Percentiles rank a stretch among this genome's conserved stretches.
These are phyloP conservation scores for Fusarium sp. DNA, from an alignment of 2,329 filamentous ascomycete genomes.

Conservation along the genomic window DNA sequence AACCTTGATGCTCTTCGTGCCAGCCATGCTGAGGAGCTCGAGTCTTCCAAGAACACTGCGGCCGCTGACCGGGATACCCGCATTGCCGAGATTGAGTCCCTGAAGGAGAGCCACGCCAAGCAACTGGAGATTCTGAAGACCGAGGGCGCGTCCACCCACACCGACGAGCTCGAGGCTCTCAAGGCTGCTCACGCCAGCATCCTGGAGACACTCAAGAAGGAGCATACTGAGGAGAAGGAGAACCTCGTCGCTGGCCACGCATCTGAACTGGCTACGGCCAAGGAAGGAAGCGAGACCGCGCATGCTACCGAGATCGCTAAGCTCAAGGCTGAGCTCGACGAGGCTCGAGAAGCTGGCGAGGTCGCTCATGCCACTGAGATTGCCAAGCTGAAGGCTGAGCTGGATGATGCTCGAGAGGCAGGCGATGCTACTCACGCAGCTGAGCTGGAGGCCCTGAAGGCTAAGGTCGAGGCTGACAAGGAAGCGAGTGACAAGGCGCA, in stretches of 20 bases:
- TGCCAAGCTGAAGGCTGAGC: slow-evolving; percentile 43
- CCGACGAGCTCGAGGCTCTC: slow-evolving; percentile 56
- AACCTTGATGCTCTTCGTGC: slow-evolving; percentile 66
- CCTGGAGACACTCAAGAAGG: slow-evolving; percentile 57
- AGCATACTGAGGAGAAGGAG: slow-evolving; percentile 54
- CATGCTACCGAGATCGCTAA: slow-evolving; percentile 46
- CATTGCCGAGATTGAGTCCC: slow-evolving; percentile 62
- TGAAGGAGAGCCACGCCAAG: slow-evolving; percentile 67
- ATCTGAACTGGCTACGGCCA: slow-evolving; percentile 46
- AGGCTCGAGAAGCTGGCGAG: slow-evolving; percentile 49
- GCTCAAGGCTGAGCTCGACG: slow-evolving; percentile 46
- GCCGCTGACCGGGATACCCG: slow-evolving; percentile 63
- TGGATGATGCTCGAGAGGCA: slow-evolving; percentile 48
- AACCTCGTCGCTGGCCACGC: slow-evolving; percentile 46
- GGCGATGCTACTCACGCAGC: slow-evolving; percentile 45
- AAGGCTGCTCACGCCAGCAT: slow-evolving; percentile 58
- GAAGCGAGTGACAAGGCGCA: slow-evolving; percentile 53
- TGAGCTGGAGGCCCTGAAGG: slow-evolving; percentile 56
- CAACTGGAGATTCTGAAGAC: slow-evolving; percentile 59
- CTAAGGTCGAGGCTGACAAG: slow-evolving; percentile 57
- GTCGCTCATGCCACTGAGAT: slow-evolving; percentile 45
- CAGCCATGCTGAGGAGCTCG: slow-evolving; percentile 69
- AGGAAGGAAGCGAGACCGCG: slow-evolving; percentile 45
- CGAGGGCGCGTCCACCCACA: slow-evolving; percentile 55
- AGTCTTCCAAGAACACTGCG: slow-evolving; percentile 65